Conservation (phyloP, 2,329 filamentous ascomycete species). For the Hymenotorrendiella dingleyae region DNA sequence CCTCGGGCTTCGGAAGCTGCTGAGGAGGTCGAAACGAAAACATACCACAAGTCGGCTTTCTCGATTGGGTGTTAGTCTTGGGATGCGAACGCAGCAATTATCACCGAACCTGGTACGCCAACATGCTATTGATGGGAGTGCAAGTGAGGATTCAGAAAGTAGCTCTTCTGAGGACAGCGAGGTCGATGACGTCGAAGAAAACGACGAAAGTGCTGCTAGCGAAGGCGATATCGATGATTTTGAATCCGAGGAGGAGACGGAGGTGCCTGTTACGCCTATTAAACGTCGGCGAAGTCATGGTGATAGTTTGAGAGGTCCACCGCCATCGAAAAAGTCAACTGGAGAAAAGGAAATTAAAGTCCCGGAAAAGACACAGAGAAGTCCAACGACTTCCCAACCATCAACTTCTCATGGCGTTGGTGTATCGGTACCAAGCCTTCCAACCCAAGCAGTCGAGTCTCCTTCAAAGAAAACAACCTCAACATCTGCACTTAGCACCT, state of each 20-base stretch:
- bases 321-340: conserved; percentile 29
- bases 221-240: conserved; percentile 37
- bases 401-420: not conserved
- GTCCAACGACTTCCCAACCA: conserved; percentile 1
- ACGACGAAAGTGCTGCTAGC: conserved; percentile 35
- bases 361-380: conserved; percentile 15
- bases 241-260: conserved; percentile 26
- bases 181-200: conserved; percentile 34
- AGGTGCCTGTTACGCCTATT: conserved; percentile 5
- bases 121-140: conserved; percentile 38
- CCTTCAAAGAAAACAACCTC: conserved; percentile 14
- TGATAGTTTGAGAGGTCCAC: conserved; percentile 32
- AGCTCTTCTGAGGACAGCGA: conserved; percentile 36
- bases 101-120: conserved; percentile 32
- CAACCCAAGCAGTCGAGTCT: conserved; percentile 4
- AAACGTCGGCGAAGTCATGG: conserved; percentile 37
- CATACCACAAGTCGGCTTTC: conserved; percentile 28
- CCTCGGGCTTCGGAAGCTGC: conserved; percentile 54
- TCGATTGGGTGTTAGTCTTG: conserved; percentile 59
- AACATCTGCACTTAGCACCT: conserved; percentile 13
- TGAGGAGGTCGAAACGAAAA: conserved; percentile 47
- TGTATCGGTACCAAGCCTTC: conserved; percentile 9
- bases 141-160: conserved; percentile 37
- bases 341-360: conserved; percentile 25
- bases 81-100: conserved; percentile 71